Evolutionary conservation across 1,139 yeast genomes (phyloP), one percentile per base, ranked within the genome.

Genomic region (Geotrichum histeridarum): DNA sequence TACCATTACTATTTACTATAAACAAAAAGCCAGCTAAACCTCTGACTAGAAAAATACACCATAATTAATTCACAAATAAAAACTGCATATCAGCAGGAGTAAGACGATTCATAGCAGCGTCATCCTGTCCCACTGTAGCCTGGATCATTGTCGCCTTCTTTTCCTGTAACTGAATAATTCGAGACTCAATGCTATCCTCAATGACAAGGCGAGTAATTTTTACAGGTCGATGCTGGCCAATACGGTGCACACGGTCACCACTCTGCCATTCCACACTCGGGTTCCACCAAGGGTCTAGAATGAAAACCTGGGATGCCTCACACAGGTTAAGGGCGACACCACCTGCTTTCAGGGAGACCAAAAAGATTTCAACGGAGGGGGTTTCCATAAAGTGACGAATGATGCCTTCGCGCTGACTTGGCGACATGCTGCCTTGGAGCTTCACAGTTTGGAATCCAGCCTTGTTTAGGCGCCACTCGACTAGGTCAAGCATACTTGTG

Each of bases 241-340:
- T 93, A 73, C 99, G 82, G 71, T 93, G 99, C 22, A 93, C 97
- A 71, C 99, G 82, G 70, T 94, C 99, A 73, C 95, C 96, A 49
- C 95, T 86, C 69, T 93, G 99, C 91, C 97, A 93, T 70, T 93
- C 98, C 4, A 90, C 95, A 63, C 95, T 86, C 0, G 98, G 98
- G 67, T 93, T 93, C 98, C 98, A 93, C 98, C 99, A 93, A 31
- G 98, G 98, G 65, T 93, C 99, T 76, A 93, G 77, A 50, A 93
- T 77, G 63, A 93, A 93, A 42, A 93, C 98, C 63, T 91, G 97
- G 0, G 95, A 89, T 0, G 99, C 99, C 67, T 94, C 99, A 65
- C 97, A 91, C 62, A 93, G 76, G 68, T 93, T 93, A 61, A 93
- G 77, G 0, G 99, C 99, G 38, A 93, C 99, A 71, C 99, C 99